Evolutionary conservation across 176 grass and related monocot genomes (phyloP).

Genomic region (Zea luxurians): DNA sequence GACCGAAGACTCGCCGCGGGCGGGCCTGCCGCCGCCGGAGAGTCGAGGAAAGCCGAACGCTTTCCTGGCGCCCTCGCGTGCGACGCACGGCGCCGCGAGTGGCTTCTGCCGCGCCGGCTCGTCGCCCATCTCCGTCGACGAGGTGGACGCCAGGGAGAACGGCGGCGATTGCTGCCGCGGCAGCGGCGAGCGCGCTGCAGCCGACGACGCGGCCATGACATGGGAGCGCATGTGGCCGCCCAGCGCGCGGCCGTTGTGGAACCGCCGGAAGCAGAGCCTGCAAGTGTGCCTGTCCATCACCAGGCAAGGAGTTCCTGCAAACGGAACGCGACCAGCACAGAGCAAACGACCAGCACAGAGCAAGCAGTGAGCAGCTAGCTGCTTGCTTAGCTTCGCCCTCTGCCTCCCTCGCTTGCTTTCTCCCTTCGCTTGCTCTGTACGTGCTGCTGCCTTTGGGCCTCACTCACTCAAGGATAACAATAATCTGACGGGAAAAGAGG

Average conservation of each 20-base stretch:
- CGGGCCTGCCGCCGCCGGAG: conserved; percentile 41
- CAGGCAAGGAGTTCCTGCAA: not conserved
- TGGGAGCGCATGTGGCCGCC: conserved; percentile 99
- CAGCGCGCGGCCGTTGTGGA: conserved; percentile 81
- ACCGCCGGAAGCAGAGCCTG: conserved; percentile 86
- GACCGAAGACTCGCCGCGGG: conserved; percentile 42
- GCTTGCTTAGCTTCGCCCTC: no score
- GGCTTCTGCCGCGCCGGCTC: not conserved
- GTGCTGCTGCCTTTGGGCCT: conserved; percentile 5
- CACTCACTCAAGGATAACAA: conserved; percentile 15
- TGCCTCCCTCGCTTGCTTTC: no score
- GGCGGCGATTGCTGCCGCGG: conserved; percentile 17
- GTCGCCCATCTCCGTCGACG: conserved; percentile 41
- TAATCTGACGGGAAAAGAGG: conserved; percentile 29
- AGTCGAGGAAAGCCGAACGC: conserved; percentile 42
- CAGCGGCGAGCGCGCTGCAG: not conserved
- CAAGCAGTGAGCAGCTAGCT: no score
- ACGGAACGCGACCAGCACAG: not conserved
- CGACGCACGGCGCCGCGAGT: conserved; percentile 33
- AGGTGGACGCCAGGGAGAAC: conserved; percentile 48
- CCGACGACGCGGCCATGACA: conserved; percentile 45
- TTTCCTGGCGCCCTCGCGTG: conserved; percentile 56
- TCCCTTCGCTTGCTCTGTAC: not conserved
- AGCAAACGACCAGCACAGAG: not conserved
- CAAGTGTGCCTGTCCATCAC: conserved; percentile 82